Evolutionary conservation across 306 rosid genomes (phyloP).

Genomic region (Quercus glauca): DNA sequence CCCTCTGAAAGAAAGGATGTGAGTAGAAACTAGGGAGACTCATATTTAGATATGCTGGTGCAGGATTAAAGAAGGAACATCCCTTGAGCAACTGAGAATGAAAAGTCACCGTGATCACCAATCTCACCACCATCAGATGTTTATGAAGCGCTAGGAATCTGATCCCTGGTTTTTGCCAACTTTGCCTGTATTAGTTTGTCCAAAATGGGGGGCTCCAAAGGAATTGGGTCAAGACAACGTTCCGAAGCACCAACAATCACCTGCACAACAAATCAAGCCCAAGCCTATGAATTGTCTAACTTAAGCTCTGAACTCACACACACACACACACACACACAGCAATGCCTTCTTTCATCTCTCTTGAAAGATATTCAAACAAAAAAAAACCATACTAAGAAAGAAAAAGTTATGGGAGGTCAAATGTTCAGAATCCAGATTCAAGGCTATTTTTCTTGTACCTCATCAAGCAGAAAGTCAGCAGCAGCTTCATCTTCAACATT

Average conservation of each 20-base stretch:
- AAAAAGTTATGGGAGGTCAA: background rate
- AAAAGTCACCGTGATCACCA: background rate
- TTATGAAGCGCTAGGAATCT: constrained; percentile 40
- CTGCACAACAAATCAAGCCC: constrained; percentile 37
- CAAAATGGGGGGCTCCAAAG: constrained; percentile 80
- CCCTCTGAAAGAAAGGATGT: background rate
- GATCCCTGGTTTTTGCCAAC: constrained; percentile 61
- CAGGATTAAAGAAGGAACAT: background rate
- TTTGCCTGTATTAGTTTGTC: constrained; percentile 84
- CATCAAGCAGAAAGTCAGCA: constrained; percentile 86
- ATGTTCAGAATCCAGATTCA: constrained; percentile 1
- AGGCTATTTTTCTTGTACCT: constrained; percentile 47
- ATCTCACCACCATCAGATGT: constrained; percentile 13
- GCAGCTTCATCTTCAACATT: constrained; percentile 86
- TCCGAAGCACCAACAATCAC: constrained; percentile 86
- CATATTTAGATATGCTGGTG: background rate
- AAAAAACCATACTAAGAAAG: background rate
- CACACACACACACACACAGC: background rate
- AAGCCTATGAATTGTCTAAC: background rate
- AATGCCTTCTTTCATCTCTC: background rate
- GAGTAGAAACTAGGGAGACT: background rate
- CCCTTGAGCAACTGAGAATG: background rate
- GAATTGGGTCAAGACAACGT: constrained; percentile 88
- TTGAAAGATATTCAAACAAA: background rate
- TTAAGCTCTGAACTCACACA: background rate